These are phyloP conservation scores for Aspergillus pseudoglaucus DNA, from an alignment of 2,329 filamentous ascomycete species.

Conservation along the genomic window DNA sequence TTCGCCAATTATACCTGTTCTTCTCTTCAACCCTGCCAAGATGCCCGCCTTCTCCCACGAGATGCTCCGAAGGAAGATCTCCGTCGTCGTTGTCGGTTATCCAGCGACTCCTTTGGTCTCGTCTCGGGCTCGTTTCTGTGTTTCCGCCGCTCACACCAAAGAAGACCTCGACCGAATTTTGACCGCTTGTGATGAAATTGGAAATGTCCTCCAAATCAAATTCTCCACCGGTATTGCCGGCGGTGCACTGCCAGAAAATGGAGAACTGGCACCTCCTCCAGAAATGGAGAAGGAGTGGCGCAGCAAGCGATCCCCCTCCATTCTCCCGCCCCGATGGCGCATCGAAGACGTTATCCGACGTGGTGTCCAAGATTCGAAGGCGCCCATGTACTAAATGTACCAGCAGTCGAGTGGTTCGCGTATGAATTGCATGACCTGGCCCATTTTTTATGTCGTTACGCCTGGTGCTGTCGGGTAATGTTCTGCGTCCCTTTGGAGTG, in stretches of 20 bases:
- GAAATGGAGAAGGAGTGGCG: constrained; percentile 66
- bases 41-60: constrained; percentile 98
- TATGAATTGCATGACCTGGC: background rate
- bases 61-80: constrained; percentile 97
- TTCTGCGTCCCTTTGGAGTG: background rate
- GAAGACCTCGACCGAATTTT: constrained; percentile 90
- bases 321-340: constrained; percentile 69
- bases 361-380: constrained; percentile 70
- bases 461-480: constrained; percentile 7
- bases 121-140: constrained; percentile 89
- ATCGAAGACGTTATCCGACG: constrained; percentile 66
- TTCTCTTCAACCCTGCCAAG: constrained; percentile 97
- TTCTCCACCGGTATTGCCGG: constrained; percentile 95
- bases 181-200: constrained; percentile 84
- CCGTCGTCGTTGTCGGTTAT: constrained; percentile 94
- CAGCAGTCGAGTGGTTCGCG: background rate
- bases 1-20: constrained; percentile 88
- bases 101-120: constrained; percentile 93
- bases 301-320: constrained; percentile 44
- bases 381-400: constrained; percentile 55
- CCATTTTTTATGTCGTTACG: background rate
- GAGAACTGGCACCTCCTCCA: constrained; percentile 54
- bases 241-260: constrained; percentile 69
- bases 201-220: constrained; percentile 87
- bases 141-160: constrained; percentile 95